Evolutionary conservation across 2,329 filamentous ascomycete genomes (phyloP).

Genomic region (Coniochaeta sp.): DNA sequence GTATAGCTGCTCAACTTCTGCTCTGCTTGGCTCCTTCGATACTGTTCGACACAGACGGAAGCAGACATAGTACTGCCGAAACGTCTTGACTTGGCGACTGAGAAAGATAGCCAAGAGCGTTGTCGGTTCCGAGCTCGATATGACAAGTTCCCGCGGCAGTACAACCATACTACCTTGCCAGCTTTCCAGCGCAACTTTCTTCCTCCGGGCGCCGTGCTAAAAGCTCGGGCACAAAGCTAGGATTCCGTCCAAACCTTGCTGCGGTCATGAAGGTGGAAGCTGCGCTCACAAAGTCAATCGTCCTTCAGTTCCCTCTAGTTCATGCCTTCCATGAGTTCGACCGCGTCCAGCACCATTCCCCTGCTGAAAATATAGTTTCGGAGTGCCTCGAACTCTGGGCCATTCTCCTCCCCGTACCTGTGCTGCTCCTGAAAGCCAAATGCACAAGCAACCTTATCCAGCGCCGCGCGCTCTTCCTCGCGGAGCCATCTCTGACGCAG

Average conservation of each 20-base stretch:
- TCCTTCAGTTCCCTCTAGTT: conserved; percentile 20
- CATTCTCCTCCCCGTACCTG: conserved; percentile 83
- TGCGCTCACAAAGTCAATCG: background rate
- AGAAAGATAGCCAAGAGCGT: conserved; percentile 12
- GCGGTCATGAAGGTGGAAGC: background rate
- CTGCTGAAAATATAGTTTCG: conserved; percentile 75
- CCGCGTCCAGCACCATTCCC: conserved; percentile 84
- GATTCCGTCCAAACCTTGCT: background rate
- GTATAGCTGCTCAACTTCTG: background rate
- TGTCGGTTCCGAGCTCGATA: background rate
- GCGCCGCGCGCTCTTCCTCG: conserved; percentile 81
- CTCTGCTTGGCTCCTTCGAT: conserved; percentile 14
- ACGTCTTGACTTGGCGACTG: conserved; percentile 8
- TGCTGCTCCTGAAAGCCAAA: conserved; percentile 86
- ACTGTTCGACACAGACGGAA: conserved; percentile 11
- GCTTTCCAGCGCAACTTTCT: background rate
- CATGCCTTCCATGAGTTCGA: conserved; percentile 92
- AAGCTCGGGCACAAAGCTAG: background rate
- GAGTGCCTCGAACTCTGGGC: conserved; percentile 80
- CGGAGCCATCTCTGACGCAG: conserved; percentile 76
- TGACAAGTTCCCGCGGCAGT: background rate
- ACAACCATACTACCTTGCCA: background rate
- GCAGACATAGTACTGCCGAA: conserved; percentile 3
- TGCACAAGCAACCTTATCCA: conserved; percentile 78
- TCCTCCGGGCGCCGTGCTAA: background rate